These are phyloP conservation scores for Amauroascus verrucosus DNA, from an alignment of 2,329 filamentous ascomycete genomes.

Conservation along the genomic window DNA sequence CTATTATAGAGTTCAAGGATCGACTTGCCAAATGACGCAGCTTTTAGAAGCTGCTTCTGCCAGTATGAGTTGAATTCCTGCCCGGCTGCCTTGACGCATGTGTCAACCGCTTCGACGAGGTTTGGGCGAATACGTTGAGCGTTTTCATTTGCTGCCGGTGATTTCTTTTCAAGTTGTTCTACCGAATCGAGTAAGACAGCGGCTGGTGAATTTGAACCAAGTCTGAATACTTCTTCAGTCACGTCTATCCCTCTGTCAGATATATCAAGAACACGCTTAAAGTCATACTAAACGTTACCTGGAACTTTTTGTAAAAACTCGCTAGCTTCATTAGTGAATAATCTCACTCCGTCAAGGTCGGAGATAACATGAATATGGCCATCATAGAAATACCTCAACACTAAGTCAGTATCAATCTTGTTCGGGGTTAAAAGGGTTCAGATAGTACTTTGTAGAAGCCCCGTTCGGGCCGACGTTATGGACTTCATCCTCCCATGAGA, in stretches of 20 bases:
- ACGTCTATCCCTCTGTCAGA: constrained; percentile 42
- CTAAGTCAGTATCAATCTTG: neutral
- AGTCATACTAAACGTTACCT: constrained; percentile 27
- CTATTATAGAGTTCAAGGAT: constrained; percentile 95
- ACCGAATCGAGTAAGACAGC: constrained; percentile 91
- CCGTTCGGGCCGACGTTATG: constrained; percentile 83
- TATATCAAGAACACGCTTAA: neutral
- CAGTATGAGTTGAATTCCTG: constrained; percentile 82
- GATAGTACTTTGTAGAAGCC: constrained; percentile 50
- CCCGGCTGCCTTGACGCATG: constrained; percentile 84
- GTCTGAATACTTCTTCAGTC: constrained; percentile 77
- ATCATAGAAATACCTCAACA: constrained; percentile 67
- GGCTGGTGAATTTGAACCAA: constrained; percentile 77
- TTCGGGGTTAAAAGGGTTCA: neutral
- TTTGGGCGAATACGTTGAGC: constrained; percentile 86
- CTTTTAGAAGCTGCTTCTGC: constrained; percentile 94
- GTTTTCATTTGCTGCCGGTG: constrained; percentile 93
- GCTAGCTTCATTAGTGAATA: constrained; percentile 88
- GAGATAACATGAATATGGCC: constrained; percentile 79
- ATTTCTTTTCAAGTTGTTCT: constrained; percentile 81
- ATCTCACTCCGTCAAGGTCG: constrained; percentile 77
- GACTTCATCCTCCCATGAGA: constrained; percentile 97
- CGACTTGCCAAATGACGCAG: constrained; percentile 94
- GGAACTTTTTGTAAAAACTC: constrained; percentile 96
- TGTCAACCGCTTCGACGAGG: constrained; percentile 85